These are phyloP conservation scores for Aplosporella prunicola DNA, from an alignment of 2,329 filamentous ascomycete genomes.

Conservation along the genomic window DNA sequence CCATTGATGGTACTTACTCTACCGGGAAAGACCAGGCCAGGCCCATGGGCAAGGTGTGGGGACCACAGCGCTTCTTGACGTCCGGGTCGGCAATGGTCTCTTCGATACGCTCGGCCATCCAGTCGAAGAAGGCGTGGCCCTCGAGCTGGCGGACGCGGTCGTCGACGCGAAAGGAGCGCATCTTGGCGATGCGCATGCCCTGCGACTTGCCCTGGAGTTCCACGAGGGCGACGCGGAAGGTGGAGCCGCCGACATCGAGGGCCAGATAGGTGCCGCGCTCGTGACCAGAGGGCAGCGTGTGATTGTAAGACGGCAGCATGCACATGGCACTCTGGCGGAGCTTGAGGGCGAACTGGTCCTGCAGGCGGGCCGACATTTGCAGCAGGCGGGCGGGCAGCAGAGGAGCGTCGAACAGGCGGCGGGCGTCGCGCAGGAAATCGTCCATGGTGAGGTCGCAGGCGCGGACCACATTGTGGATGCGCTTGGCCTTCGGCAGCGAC, in stretches of 20 bases:
- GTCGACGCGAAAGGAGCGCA: constrained; percentile 48
- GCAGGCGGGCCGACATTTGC: constrained; percentile 35
- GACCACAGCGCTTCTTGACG: constrained; percentile 14
- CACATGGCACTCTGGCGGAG: constrained; percentile 48
- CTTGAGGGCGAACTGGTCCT: constrained; percentile 45
- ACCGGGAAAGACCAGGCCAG: constrained; percentile 59
- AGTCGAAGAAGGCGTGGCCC: constrained; percentile 53
- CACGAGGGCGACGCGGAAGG: constrained; percentile 53
- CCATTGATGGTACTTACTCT: constrained; percentile 39
- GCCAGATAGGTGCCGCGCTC: constrained; percentile 53
- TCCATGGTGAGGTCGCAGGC: constrained; percentile 39
- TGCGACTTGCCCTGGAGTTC: constrained; percentile 41
- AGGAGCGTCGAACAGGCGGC: constrained; percentile 35
- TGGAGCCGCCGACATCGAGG: constrained; percentile 58
- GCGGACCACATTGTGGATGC: constrained; percentile 28
- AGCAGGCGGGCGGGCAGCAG: constrained; percentile 33
- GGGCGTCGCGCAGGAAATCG: constrained; percentile 36
- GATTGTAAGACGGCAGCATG: constrained; percentile 58
- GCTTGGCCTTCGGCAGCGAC: constrained; percentile 19
- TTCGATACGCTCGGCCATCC: constrained; percentile 54
- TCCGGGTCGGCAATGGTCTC: constrained; percentile 39
- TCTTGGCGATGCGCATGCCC: constrained; percentile 46
- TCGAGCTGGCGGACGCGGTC: constrained; percentile 45
- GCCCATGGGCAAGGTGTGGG: constrained; percentile 44
- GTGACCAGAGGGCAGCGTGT: constrained; percentile 49